These are phyloP conservation scores for Symbiodinium natans DNA, from an alignment of 73 alveolate species.

Conservation along the genomic window DNA sequence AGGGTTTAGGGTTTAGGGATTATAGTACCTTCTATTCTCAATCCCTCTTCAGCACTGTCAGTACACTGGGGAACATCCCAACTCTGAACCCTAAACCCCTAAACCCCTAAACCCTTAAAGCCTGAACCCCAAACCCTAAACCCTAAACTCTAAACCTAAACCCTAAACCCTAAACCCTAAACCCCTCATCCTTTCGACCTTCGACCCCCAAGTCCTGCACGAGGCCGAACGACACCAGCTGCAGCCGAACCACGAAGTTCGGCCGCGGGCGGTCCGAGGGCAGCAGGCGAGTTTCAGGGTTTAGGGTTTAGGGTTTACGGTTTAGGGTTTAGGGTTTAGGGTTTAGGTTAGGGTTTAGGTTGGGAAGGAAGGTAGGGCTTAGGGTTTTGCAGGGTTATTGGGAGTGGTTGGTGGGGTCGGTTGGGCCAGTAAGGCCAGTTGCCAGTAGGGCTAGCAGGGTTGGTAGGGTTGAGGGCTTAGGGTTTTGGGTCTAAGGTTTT, in stretches of 20 bases:
- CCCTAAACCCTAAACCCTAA: not conserved
- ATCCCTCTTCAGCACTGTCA: too few species aligned
- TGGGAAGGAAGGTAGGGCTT: not conserved
- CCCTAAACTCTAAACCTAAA: not conserved
- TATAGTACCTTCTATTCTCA: too few species aligned
- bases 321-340: not conserved
- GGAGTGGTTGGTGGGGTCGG: too few species aligned
- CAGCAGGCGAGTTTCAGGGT: not conserved
- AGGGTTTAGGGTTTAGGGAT: not conserved
- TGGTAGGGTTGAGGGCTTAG: not conserved
- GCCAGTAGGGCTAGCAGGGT: not conserved
- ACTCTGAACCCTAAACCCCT: not conserved
- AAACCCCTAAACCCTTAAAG: not conserved
- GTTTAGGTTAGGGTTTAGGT: not conserved
- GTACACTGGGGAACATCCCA: too few species aligned
- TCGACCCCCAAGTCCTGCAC: not conserved
- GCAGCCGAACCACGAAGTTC: constrained; percentile 43
- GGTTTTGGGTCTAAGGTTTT: too few species aligned
- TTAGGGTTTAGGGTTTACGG: not conserved
- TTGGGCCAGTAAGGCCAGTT: too few species aligned
- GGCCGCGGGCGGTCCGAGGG: constrained; percentile 81
- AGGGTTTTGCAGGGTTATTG: not conserved
- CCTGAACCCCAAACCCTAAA: not conserved
- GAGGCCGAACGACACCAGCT: constrained; percentile 59
- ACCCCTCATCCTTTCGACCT: not conserved